These are phyloP conservation scores for Colletotrichum chlorophyti DNA, from an alignment of 2,329 filamentous ascomycete species.

Conservation along the genomic window DNA sequence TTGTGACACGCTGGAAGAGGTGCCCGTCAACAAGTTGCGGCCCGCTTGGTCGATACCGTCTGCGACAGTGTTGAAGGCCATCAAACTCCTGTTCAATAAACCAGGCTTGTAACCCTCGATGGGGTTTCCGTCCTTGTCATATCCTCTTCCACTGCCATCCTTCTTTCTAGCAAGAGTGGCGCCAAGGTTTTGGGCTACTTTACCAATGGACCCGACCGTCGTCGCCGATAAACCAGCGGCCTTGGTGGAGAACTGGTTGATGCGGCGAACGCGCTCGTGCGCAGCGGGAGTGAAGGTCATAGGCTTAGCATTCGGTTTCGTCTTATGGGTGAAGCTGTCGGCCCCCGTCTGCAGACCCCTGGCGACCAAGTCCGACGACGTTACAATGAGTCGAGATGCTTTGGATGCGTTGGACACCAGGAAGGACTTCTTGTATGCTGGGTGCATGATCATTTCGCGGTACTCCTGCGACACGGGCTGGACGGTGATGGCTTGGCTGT, in stretches of 20 bases:
- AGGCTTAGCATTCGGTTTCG: slow-evolving; percentile 78
- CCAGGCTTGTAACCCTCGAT: slow-evolving; percentile 81
- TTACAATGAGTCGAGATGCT: slow-evolving; percentile 91
- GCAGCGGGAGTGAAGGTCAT: slow-evolving; percentile 88
- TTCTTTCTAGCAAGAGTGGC: slow-evolving; percentile 69
- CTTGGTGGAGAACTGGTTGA: slow-evolving; percentile 83
- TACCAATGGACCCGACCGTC: slow-evolving; percentile 84
- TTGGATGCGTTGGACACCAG: slow-evolving; percentile 87
- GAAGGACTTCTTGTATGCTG: slow-evolving; percentile 87
- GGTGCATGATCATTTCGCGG: slow-evolving; percentile 79
- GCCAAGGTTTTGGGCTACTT: slow-evolving; percentile 88
- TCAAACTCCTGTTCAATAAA: slow-evolving; percentile 92
- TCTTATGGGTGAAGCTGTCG: slow-evolving; percentile 80
- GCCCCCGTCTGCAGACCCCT: slow-evolving; percentile 80
- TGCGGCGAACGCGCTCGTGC: slow-evolving; percentile 83
- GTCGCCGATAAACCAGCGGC: slow-evolving; percentile 83
- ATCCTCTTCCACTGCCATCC: slow-evolving; percentile 62
- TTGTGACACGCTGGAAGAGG: slow-evolving; percentile 80
- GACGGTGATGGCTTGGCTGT: slow-evolving; percentile 69
- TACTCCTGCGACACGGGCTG: slow-evolving; percentile 74
- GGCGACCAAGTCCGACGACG: slow-evolving; percentile 80
- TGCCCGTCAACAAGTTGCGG: slow-evolving; percentile 75
- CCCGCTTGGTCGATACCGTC: slow-evolving; percentile 93
- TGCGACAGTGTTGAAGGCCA: slow-evolving; percentile 93
- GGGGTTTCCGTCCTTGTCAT: slow-evolving; percentile 73